Evolutionary conservation across 345 rosid genomes (phyloP).

Genomic region (Triadica sebifera): DNA sequence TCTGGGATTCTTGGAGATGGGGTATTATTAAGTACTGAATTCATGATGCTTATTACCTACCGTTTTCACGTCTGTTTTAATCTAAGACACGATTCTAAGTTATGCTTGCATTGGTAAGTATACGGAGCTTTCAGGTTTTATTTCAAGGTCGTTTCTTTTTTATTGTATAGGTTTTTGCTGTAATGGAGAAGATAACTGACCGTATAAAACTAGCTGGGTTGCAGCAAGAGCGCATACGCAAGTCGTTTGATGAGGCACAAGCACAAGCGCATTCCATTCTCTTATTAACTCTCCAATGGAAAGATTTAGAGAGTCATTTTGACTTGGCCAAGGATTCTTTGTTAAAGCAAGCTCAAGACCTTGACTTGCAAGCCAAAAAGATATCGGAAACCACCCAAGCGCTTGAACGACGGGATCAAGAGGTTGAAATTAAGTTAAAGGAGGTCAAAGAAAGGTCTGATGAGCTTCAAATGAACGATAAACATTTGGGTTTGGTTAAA

Average conservation of each 20-base stretch:
- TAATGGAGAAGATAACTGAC: constrained; percentile 12
- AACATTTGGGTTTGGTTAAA: constrained; percentile 13
- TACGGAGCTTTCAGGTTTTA: neutral
- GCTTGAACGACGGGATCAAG: constrained; percentile 3
- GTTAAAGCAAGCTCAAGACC: constrained; percentile 1
- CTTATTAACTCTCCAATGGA: constrained; percentile 30
- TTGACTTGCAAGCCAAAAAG: constrained; percentile 14
- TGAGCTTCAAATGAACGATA: constrained; percentile 17
- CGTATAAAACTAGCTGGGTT: constrained; percentile 14
- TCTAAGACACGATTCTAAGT: neutral
- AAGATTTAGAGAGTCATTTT: constrained; percentile 31
- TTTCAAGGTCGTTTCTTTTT: neutral
- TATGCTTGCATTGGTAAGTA: neutral
- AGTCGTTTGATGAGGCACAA: constrained; percentile 20
- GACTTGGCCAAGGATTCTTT: constrained; percentile 12
- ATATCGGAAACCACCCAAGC: neutral
- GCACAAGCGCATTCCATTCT: constrained; percentile 30
- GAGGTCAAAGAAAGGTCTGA: neutral
- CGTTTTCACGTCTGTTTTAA: too few species aligned
- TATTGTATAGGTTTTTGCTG: neutral
- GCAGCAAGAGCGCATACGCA: constrained; percentile 20
- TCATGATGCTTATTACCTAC: too few species aligned
- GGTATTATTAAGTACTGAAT: too few species aligned
- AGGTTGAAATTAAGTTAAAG: constrained; percentile 1
- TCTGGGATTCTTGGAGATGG: neutral